Base-by-base conservation (phyloP, 805 yeast species). In the Candida takata region DNA sequence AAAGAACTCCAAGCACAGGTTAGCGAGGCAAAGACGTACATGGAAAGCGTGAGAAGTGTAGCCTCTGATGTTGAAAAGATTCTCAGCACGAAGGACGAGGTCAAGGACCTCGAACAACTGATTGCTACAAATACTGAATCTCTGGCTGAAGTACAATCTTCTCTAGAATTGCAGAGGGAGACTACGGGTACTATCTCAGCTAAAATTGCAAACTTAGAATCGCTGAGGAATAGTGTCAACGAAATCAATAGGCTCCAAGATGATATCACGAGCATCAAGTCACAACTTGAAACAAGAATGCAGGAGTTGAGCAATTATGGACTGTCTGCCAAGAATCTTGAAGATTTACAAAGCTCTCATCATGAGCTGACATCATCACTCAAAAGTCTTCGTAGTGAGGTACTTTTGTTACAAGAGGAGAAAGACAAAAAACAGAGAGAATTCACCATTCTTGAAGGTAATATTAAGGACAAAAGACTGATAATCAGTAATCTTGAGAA, bases 401-500 rank as follows among this genome's bases (percentile, higher is more conserved):
- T 69, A 12, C 54, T 50, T 10, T 42, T 47, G 4, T 40, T 67
- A 6, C 45, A 43, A 3, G 73, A 70, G 16, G 62, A 63, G 7
- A 69, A 69, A 43, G 81, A 75, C 33, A 37, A 49, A 5, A 53
- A 56, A 8, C 67, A 70, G 18, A 63, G 64, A 29, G 74, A 70
- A 25, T 37, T 70, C 15, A 60, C 63, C 7, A 55, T 62, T 11
- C 44, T 77, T 16, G 81, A 79, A 39, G 66, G 61, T 24, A 55
- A 57, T 24, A 55, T 77, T 11, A 75, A 76, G 39, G 84, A 78
- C 45, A 65, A 69, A 35, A 64, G 65, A 45, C 53, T 80, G 29
- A 47, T 51, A 3, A 69, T 83, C 18, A 72, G 74, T 44, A 66
- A 70, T 29, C 52, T 75, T 37, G 83, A 79, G 47, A 64, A 61